phyloP scores from a whole-genome alignment of 169 alveolate genomes.

The Pseudocohnilembus persalinus region DNA sequence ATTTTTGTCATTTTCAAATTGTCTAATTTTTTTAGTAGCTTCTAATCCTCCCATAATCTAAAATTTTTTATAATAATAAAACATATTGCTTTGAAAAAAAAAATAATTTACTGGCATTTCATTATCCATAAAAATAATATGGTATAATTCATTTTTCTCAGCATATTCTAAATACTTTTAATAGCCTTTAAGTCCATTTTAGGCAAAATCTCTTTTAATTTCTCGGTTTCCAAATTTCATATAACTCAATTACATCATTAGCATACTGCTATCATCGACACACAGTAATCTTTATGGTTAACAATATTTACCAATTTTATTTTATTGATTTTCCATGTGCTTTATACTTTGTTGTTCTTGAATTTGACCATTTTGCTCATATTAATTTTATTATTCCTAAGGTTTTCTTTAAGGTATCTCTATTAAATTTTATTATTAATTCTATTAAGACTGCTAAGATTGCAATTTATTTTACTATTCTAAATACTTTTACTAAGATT shows the following conservation, averaged over 20 bases:
- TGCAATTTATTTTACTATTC: too few species aligned
- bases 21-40: not conserved
- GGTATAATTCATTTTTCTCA: not conserved
- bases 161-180: not conserved
- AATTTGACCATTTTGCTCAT: too few species aligned
- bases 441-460: too few species aligned
- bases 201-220: not conserved
- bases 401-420: too few species aligned
- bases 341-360: too few species aligned
- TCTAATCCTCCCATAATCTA: not conserved
- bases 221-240: not conserved
- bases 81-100: too few species aligned
- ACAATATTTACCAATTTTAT: not conserved
- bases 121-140: not conserved
- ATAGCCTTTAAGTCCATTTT: not conserved
- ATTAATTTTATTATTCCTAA: too few species aligned
- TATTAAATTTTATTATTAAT: too few species aligned
- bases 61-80: too few species aligned
- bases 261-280: not conserved
- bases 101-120: not conserved
- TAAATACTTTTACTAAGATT: too few species aligned
- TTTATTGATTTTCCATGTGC: too few species aligned
- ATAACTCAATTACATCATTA: not conserved
- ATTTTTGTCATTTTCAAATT: not conserved
- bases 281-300: not conserved